Conservation (phyloP, 179 eudicot genomes). For the Dionaea muscipula region DNA sequence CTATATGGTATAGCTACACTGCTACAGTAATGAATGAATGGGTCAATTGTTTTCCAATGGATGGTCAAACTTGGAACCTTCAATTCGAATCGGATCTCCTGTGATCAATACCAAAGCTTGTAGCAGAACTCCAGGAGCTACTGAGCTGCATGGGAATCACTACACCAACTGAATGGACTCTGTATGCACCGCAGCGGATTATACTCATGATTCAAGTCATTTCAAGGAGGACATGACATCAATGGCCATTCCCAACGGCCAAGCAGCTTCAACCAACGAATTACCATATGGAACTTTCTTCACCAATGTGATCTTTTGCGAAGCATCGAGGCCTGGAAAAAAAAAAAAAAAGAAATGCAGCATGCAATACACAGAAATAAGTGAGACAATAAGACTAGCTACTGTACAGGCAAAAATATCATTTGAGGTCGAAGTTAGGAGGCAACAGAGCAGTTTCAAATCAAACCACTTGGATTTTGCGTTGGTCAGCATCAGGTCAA, state of each 20-base stretch:
- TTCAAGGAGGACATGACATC: slow-evolving; percentile 60
- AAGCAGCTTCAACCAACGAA: slow-evolving; percentile 81
- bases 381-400: too few relatives aligned
- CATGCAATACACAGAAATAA: too few relatives aligned
- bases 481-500: too few relatives aligned
- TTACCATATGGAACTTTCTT: slow-evolving; percentile 62
- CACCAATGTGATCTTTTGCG: slow-evolving; percentile 77
- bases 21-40: too few relatives aligned
- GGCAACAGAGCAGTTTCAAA: too few relatives aligned
- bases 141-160: background rate
- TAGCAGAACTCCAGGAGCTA: background rate
- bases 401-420: too few relatives aligned
- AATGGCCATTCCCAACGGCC: slow-evolving; percentile 97
- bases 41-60: background rate
- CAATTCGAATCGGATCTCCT: background rate
- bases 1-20: too few relatives aligned
- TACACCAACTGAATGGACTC: background rate
- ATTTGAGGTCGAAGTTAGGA: too few relatives aligned
- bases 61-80: background rate
- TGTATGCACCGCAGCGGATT: background rate
- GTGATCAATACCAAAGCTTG: background rate
- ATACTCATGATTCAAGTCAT: slow-evolving; percentile 3
- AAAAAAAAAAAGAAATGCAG: background rate
- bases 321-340: slow-evolving; percentile 56
- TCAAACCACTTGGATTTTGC: too few relatives aligned